Evolutionary conservation across 1,284 basidiomycete species (phyloP).

Genomic region (Ustanciosporium gigantosporum): DNA sequence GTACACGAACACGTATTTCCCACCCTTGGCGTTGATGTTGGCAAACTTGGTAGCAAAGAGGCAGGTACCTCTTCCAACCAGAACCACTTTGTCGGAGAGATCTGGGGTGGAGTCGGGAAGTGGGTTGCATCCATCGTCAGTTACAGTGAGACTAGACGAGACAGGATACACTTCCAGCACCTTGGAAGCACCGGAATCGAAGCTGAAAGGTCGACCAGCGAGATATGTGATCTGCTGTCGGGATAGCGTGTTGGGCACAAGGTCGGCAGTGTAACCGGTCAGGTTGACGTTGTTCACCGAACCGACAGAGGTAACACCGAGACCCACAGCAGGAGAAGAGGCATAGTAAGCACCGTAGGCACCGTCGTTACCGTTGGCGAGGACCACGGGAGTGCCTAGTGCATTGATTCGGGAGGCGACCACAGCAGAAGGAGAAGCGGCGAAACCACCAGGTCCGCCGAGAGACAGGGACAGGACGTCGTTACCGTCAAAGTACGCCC

Average conservation of each 20-base stretch:
- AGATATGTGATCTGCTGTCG: constrained; percentile 31
- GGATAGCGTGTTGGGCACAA: constrained; percentile 19
- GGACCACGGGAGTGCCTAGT: constrained; percentile 39
- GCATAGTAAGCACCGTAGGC: constrained; percentile 62
- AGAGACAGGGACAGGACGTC: constrained; percentile 72
- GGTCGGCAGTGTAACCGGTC: constrained; percentile 34
- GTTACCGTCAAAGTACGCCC: constrained; percentile 49
- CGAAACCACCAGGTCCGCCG: constrained; percentile 63
- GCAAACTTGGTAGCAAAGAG: constrained; percentile 43
- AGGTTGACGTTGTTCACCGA: constrained; percentile 57
- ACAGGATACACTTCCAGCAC: constrained; percentile 39
- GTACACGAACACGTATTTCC: constrained; percentile 52
- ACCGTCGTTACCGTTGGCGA: constrained; percentile 62
- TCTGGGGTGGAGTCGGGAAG: constrained; percentile 43
- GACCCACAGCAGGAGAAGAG: constrained; percentile 61
- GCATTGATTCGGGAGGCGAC: constrained; percentile 27
- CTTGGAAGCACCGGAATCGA: constrained; percentile 19
- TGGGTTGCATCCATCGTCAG: constrained; percentile 39
- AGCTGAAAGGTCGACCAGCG: constrained; percentile 34
- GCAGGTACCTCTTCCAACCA: constrained; percentile 51
- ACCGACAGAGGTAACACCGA: constrained; percentile 54
- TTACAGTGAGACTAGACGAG: constrained; percentile 28
- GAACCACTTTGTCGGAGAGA: constrained; percentile 42
- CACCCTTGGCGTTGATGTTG: constrained; percentile 58
- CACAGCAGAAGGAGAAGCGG: constrained; percentile 22